Conservation (phyloP, 306 rosid species). For the Dicorynia guianensis region DNA sequence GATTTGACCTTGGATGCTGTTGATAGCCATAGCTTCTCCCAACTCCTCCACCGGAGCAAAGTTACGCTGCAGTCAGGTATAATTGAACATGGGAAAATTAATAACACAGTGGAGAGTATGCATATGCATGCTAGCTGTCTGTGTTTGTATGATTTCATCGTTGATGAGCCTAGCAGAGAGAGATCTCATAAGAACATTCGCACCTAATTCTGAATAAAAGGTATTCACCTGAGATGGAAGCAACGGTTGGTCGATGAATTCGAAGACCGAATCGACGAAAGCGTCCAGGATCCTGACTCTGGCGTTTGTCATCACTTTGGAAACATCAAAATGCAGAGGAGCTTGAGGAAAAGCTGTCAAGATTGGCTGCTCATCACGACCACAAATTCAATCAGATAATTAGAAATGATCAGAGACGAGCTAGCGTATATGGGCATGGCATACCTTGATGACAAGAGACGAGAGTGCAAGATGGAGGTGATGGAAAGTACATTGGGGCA, state of each 20-base stretch:
- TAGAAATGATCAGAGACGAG: background rate
- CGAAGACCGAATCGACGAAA: constrained; percentile 68
- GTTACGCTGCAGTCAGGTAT: constrained; percentile 50
- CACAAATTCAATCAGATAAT: background rate
- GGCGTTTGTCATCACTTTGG: constrained; percentile 39
- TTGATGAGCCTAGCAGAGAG: background rate
- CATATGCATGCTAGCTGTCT: too few species aligned
- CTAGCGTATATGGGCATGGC: background rate
- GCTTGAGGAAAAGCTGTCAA: constrained; percentile 39
- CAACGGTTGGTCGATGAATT: constrained; percentile 63
- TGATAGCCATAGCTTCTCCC: constrained; percentile 46
- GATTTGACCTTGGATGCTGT: constrained; percentile 58
- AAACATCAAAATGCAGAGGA: constrained; percentile 41
- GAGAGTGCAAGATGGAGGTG: constrained; percentile 35
- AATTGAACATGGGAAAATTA: background rate
- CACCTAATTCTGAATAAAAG: background rate
- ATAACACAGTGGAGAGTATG: too few species aligned
- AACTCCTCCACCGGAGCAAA: constrained; percentile 67
- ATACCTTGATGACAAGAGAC: constrained; percentile 47
- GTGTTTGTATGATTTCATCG: background rate
- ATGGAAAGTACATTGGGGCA: constrained; percentile 28
- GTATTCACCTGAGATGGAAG: constrained; percentile 72
- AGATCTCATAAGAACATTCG: too few species aligned
- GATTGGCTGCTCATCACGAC: constrained; percentile 44
- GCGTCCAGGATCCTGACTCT: constrained; percentile 52